phyloP scores from a whole-genome alignment of 345 rosid genomes.

The Gossypium australe region DNA sequence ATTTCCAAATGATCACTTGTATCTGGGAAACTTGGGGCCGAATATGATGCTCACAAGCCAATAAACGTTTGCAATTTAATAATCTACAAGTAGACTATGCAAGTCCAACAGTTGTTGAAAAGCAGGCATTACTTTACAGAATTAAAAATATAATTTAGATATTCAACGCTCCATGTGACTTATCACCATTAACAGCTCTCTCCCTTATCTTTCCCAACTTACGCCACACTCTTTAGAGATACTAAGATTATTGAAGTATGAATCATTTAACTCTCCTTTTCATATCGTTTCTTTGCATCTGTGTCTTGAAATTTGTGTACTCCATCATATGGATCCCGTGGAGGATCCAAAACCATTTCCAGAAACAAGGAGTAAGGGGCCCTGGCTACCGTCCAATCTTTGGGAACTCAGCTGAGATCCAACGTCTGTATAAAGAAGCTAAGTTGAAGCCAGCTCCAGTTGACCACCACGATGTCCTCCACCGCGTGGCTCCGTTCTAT shows the following conservation, averaged over 20 bases:
- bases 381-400: slow-evolving; percentile 50
- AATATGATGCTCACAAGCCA: too few species aligned
- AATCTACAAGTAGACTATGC: not conserved
- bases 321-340: slow-evolving; percentile 45
- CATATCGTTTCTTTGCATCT: slow-evolving; percentile 15
- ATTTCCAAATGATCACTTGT: too few species aligned
- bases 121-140: not conserved
- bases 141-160: not conserved
- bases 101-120: not conserved
- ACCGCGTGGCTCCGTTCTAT: slow-evolving; percentile 51
- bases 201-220: not conserved
- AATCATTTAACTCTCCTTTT: slow-evolving; percentile 21
- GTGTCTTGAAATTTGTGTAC: slow-evolving; percentile 33
- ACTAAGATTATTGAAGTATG: not conserved
- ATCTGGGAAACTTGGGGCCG: too few species aligned
- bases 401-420: slow-evolving; percentile 60
- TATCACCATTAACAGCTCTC: not conserved
- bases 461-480: slow-evolving; percentile 41
- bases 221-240: not conserved
- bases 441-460: slow-evolving; percentile 34
- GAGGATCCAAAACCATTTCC: slow-evolving; percentile 55
- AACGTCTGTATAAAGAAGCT: slow-evolving; percentile 33
- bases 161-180: not conserved
- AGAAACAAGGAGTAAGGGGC: slow-evolving; percentile 39
- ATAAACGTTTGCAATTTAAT: too few species aligned